Evolutionary conservation across 1,284 basidiomycete species (phyloP), one percentile per base, ranked within the genome.

Genomic region (Sporisorium exsertum): DNA sequence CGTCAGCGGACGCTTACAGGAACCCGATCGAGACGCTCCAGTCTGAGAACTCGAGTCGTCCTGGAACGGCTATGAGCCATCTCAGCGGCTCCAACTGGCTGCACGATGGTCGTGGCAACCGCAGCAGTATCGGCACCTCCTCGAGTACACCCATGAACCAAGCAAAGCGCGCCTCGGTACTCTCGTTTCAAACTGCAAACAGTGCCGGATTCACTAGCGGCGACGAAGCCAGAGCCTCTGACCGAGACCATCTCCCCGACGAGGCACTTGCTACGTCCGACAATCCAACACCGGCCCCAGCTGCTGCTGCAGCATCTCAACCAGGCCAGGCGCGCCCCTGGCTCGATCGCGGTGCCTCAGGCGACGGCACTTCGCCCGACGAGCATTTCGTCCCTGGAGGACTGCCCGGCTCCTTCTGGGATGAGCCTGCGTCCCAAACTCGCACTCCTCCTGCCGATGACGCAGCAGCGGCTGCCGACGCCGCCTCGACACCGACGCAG

Each of bases 101-200:
- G 57, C 64, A 68, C 29, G 70, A 73, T 18, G 69, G 56, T 1
- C 32, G 65, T n/a, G 27, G 63, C 54, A 77, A 73, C 26, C 68
- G 74, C 58, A 72, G 69, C 63, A 77, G 74, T 54, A 56, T 75
- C 42, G 67, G 64, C 37, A 78, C 76, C 27, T 58, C 59, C 16
- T 56, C 66, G 26, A 77, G 59, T 42, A 43, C 22, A 0, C 60
- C 65, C 8, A 20, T 64, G 24, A 78, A 69, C n/a, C 64, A 72
- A 46, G 22, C 56, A 26, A 79, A 74, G 58, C 72, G 81, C 12
- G 78, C 67, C 9, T 81, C 79, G 2, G 73, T 80, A 27, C 72
- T 81, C 20, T 81, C 80, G 2, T 83, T 83, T 49, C 80, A 83
- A 66, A 83, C 81, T 2, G 81, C 81, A n/a, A 66, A 80, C 47